phyloP scores from a whole-genome alignment of 495 filamentous ascomycete species.

The Xylaria scruposa region DNA sequence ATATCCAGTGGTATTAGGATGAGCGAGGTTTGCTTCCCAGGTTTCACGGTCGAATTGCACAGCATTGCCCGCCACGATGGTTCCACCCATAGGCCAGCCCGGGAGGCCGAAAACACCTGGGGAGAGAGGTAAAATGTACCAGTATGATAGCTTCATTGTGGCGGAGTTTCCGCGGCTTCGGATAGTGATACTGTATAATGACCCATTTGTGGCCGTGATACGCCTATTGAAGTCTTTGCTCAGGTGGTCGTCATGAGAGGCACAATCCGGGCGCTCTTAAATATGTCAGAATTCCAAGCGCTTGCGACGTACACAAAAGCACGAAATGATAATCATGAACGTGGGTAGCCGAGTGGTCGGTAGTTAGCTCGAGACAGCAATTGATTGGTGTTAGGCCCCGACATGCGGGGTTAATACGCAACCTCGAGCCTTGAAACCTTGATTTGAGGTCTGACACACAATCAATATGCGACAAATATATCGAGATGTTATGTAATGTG shows the following conservation, averaged over 20 bases:
- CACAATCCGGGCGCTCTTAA: background rate
- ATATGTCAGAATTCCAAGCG: background rate
- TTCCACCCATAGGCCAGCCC: conserved; percentile 36
- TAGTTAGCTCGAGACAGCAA: background rate
- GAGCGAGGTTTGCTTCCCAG: conserved; percentile 35
- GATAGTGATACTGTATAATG: background rate
- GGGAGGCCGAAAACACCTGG: conserved; percentile 21
- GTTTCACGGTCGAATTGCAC: conserved; percentile 32
- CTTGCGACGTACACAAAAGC: background rate
- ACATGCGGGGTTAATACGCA: conserved; percentile 10
- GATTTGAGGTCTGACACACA: conserved; percentile 14
- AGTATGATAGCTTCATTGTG: conserved; percentile 18
- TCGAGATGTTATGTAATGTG: conserved; percentile 8
- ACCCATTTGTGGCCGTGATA: conserved; percentile 7
- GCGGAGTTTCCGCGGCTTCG: background rate
- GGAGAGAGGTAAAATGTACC: background rate
- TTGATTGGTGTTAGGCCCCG: conserved; percentile 3
- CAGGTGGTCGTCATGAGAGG: background rate
- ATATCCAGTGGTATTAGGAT: conserved; percentile 33
- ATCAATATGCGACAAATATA: background rate
- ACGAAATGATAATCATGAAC: background rate
- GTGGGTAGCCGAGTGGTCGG: background rate
- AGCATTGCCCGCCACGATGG: conserved; percentile 31
- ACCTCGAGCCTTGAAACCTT: background rate
- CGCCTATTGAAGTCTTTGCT: background rate